These are phyloP conservation scores for Tagetes patula DNA, from an alignment of 129 eudicot genomes.

Conservation along the genomic window DNA sequence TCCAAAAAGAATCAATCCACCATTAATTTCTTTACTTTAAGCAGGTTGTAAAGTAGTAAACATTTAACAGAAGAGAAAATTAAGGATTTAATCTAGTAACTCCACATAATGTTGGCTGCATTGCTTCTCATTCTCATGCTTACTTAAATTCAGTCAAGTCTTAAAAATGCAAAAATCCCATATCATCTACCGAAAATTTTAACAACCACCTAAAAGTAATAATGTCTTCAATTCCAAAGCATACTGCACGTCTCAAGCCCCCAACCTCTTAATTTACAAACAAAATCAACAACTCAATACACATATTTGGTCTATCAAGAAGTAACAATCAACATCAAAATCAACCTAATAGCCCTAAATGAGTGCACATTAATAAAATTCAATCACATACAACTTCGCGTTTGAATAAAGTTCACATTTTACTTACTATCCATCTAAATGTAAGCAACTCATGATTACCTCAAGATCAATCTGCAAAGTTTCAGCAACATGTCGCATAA, in stretches of 20 bases:
- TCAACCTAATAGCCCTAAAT: background rate
- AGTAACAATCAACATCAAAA: background rate
- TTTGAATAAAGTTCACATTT: background rate
- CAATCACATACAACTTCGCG: background rate
- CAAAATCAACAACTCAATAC: background rate
- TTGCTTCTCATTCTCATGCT: background rate
- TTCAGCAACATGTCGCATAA: slow-evolving; percentile 96
- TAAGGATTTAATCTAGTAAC: background rate
- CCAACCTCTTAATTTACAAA: background rate
- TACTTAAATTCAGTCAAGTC: background rate
- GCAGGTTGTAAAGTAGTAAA: background rate
- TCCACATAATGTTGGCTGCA: background rate
- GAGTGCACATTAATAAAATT: background rate
- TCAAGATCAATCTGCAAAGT: slow-evolving; percentile 69
- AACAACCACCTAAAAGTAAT: background rate
- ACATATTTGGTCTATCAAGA: background rate
- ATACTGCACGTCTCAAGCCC: background rate
- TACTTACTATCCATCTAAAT: background rate
- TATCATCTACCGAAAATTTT: background rate
- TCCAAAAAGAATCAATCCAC: background rate
- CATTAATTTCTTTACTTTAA: background rate
- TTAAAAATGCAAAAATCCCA: background rate
- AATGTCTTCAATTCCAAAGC: background rate
- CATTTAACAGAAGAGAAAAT: background rate
- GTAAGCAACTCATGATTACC: slow-evolving; percentile 37